Evolutionary conservation across 805 yeast species (phyloP), one percentile per base, ranked within the genome.

Genomic region (Metschnikowia corniflorae): DNA sequence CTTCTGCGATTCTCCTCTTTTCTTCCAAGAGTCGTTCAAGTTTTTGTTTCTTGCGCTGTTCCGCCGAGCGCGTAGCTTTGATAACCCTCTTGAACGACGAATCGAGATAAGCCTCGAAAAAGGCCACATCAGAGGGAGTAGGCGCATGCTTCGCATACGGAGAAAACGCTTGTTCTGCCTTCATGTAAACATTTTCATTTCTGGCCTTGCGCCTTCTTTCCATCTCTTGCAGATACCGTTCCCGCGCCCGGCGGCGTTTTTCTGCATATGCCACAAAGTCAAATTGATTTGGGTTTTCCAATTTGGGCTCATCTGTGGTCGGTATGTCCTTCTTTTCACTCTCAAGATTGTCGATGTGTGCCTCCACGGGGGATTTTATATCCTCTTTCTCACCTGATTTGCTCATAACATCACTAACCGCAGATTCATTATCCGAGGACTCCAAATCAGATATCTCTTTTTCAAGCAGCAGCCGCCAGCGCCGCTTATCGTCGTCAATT

Each of bases 211-310:
- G 40, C 29, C 50, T 53, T 3, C 41, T 34, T 16, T 46, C 50
- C 12, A 54, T 30, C 9, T 45, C 47, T 13, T 50, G 39, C 38
- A 52, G 68, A 15, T 49, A 41, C 44, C 53, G 57, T 34, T 53
- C 64, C 43, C 57, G 49, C 4, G 75, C 56, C 7, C 51, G 55
- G 13, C 68, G 44, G 35, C 86, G 61, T 25, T 68, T 68, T 16
- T 63, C 57, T 0, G 86, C 80, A 53, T 78, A 80, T 26, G 63
- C 76, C 10, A 68, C 75, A 26, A 84, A 67, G 57, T 82, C 81
- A 43, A 81, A 75, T n/a, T n/a, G n/a, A n/a, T n/a, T n/a, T n/a
- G n/a, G n/a, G n/a, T n/a, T n/a, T n/a, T n/a, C n/a, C n/a, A n/a
- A n/a, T n/a, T n/a, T n/a, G n/a, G n/a, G n/a, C n/a, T n/a, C n/a